Base-by-base conservation (phyloP, 2,329 filamentous ascomycete genomes). In the Setomelanomma holmii region DNA sequence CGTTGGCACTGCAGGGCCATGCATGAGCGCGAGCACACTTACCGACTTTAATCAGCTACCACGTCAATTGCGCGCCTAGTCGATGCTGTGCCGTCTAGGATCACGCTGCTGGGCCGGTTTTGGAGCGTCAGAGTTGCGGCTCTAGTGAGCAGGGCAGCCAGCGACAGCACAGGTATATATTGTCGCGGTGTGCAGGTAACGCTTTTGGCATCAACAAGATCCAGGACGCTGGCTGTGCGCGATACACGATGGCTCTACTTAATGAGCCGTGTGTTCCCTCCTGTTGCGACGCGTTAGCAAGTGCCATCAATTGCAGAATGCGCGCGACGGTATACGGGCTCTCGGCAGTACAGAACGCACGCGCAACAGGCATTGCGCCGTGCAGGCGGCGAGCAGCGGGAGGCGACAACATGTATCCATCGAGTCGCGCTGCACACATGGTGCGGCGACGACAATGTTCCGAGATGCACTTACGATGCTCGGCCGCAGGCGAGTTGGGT, bases 1-100 rank as follows among this genome's bases (percentile, higher is more conserved):
- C 68, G 75, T 56, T 76, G 74, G 71, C 74, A 75, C 68, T 75
- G 73, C 73, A 73, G 68, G 67, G 71, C 64, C 68, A 72, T 75
- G 74, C 73, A 75, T 57, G 68, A 58, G 60, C 45, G 48, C 47
- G 60, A 53, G 57, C 58, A 58, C 61, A 70, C 71, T 74, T 74
- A 74, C 71, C 72, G 60, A 68, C 57, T 72, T 67, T 62, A 67
- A 67, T 68, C 64, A 67, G 66, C 62, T 56, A 60, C 64, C 30
- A 53, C 69, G 64, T 71, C 65, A 65, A 61, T 54, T 62, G 60
- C 62, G 59, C 60, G 55, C 56, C 49, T 44, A 43, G 56, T 51
- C 41, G 55, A 58, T 61, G 57, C 63, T 60, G 60, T 53, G 64
- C 51, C 64, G 62, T 55, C 55, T 40, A 45, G 51, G 57, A 60